phyloP scores from a whole-genome alignment of 2,329 filamentous ascomycete species.

The Didymella pinodella region DNA sequence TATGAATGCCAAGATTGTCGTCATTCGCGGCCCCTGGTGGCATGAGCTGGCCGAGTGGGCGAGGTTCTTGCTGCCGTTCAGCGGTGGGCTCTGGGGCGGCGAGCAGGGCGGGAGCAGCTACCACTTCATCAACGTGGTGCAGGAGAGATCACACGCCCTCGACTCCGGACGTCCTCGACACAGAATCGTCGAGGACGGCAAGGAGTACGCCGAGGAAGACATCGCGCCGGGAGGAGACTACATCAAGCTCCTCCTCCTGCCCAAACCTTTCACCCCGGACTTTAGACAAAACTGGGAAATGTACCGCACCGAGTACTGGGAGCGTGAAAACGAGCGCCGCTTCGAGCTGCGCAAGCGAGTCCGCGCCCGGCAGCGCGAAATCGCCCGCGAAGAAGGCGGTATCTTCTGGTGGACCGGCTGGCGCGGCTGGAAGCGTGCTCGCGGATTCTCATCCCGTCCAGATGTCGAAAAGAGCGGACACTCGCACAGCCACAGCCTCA shows the following conservation, averaged over 20 bases:
- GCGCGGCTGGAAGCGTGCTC: slow-evolving; percentile 58
- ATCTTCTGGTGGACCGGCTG: slow-evolving; percentile 90
- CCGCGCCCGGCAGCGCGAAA: slow-evolving; percentile 70
- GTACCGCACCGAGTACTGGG: slow-evolving; percentile 95
- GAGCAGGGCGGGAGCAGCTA: slow-evolving; percentile 72
- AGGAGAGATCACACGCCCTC: slow-evolving; percentile 42
- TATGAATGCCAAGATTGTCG: slow-evolving; percentile 96
- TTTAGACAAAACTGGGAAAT: slow-evolving; percentile 98
- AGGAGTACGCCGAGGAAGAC: slow-evolving; percentile 79
- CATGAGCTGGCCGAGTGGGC: slow-evolving; percentile 76
- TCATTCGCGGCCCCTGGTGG: slow-evolving; percentile 84
- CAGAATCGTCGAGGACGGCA: slow-evolving; percentile 65
- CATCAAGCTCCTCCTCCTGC: slow-evolving; percentile 86
- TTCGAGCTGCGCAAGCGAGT: slow-evolving; percentile 75
- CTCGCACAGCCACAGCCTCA: slow-evolving; percentile 14
- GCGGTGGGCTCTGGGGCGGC: slow-evolving; percentile 50
- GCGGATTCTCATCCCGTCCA: slow-evolving; percentile 36
- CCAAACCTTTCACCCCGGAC: slow-evolving; percentile 92
- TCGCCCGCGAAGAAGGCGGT: slow-evolving; percentile 72
- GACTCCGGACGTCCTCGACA: slow-evolving; percentile 39
- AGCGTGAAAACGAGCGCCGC: slow-evolving; percentile 90
- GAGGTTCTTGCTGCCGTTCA: slow-evolving; percentile 79
- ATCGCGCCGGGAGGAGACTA: slow-evolving; percentile 89
- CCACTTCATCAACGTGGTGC: slow-evolving; percentile 73
- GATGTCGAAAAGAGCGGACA: slow-evolving; percentile 45